phyloP scores from a whole-genome alignment of 1,139 yeast genomes.

The Magnusiomyces suaveolens region DNA sequence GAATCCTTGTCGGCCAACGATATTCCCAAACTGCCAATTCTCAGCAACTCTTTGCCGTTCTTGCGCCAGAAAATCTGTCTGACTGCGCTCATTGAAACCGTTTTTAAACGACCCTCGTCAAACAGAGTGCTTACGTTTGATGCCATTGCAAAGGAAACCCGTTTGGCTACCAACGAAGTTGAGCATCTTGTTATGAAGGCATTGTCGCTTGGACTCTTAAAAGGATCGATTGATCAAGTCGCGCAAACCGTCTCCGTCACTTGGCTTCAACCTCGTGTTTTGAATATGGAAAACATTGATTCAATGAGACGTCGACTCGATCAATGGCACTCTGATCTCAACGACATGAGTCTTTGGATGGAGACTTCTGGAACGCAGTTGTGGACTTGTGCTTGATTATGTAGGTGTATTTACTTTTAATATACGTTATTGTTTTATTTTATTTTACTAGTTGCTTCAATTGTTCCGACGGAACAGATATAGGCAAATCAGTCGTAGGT shows the following conservation, averaged over 20 bases:
- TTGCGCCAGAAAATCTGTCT: conserved; percentile 84
- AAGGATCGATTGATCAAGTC: conserved; percentile 85
- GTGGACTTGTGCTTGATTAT: conserved; percentile 35
- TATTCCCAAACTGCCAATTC: conserved; percentile 47
- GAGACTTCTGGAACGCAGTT: conserved; percentile 49
- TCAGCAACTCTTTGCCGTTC: conserved; percentile 53
- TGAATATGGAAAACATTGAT: conserved; percentile 69
- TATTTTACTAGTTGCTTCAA: too few relatives aligned
- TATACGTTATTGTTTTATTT: background rate
- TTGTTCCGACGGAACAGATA: background rate
- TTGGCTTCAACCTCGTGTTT: conserved; percentile 94
- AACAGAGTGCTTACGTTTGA: conserved; percentile 64
- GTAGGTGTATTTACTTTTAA: background rate
- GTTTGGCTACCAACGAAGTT: conserved; percentile 57
- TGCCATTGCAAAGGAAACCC: conserved; percentile 70
- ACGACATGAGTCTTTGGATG: conserved; percentile 51
- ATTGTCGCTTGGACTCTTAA: conserved; percentile 67
- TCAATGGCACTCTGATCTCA: conserved; percentile 71
- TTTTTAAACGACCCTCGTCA: conserved; percentile 67
- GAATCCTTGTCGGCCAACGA: conserved; percentile 39
- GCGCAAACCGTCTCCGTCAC: conserved; percentile 65
- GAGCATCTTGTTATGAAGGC: conserved; percentile 91
- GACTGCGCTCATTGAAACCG: conserved; percentile 82
- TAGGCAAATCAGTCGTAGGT: too few relatives aligned
- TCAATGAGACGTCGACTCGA: conserved; percentile 64